These are phyloP conservation scores for Endotrypanum monterogeii DNA, from an alignment of 208 protist genomes.

Conservation along the genomic window DNA sequence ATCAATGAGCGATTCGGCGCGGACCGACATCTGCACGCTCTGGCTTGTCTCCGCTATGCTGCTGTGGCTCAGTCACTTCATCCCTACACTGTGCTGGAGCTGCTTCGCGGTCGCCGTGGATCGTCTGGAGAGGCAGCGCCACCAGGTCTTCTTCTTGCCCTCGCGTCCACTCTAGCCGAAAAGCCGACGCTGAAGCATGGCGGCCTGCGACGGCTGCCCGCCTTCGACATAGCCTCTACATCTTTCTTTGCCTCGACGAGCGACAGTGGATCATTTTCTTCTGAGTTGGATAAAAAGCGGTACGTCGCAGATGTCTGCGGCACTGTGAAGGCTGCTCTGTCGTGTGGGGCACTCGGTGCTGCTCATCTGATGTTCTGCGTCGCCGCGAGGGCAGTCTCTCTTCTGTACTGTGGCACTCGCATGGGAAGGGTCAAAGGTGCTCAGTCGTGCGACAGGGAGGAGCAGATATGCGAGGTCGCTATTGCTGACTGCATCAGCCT, in stretches of 20 bases:
- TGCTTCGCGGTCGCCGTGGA: conserved; percentile 20
- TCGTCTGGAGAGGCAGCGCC: neutral
- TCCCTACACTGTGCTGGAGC: conserved; percentile 54
- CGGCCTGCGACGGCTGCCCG: conserved; percentile 41
- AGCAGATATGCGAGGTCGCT: conserved; percentile 25
- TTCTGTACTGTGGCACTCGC: conserved; percentile 36
- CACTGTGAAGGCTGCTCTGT: conserved; percentile 45
- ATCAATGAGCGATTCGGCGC: conserved; percentile 14
- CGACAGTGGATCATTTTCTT: neutral
- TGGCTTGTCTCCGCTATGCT: conserved; percentile 54
- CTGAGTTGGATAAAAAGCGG: conserved; percentile 33
- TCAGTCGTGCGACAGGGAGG: conserved; percentile 12
- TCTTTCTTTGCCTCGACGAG: conserved; percentile 23
- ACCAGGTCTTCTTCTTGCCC: conserved; percentile 30
- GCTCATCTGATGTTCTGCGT: conserved; percentile 54
- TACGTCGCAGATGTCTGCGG: conserved; percentile 49
- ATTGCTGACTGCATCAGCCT: conserved; percentile 37
- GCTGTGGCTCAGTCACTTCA: conserved; percentile 66
- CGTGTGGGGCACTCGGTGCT: conserved; percentile 57
- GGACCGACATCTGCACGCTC: conserved; percentile 13
- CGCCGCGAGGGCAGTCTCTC: conserved; percentile 44
- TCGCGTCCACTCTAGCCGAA: conserved; percentile 43
- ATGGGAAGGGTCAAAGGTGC: neutral
- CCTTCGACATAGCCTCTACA: conserved; percentile 18
- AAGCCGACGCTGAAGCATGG: conserved; percentile 47